Conservation (phyloP, 768 basidiomycete genomes). For the Dictyophora rubrovolvata region DNA sequence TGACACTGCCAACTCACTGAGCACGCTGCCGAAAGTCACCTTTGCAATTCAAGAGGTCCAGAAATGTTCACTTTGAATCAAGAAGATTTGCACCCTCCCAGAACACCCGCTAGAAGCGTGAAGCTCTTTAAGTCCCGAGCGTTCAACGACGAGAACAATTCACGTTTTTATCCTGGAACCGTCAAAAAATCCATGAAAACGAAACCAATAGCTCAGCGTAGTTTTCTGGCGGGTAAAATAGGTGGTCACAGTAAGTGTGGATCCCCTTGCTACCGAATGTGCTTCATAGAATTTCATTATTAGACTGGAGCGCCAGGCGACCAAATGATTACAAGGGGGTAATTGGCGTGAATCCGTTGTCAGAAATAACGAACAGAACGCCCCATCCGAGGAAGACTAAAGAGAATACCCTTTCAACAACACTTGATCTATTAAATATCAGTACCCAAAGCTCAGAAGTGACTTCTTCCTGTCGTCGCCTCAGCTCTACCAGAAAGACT, state of each 20-base stretch:
- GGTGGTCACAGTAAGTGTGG: background rate
- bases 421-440: background rate
- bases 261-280: background rate
- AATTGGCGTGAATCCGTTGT: background rate
- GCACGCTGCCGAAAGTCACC: background rate
- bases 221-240: background rate
- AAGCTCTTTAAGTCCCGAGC: background rate
- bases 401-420: background rate
- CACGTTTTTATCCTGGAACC: background rate
- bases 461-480: background rate
- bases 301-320: background rate
- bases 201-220: background rate
- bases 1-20: background rate
- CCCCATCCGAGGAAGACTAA: background rate
- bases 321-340: background rate
- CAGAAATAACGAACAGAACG: conserved; percentile 6
- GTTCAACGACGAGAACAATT: conserved; percentile 4
- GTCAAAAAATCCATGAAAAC: background rate
- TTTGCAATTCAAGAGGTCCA: no score
- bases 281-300: background rate
- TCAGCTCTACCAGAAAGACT: conserved; percentile 57
- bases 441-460: background rate
- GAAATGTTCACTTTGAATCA: background rate
- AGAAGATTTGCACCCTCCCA: background rate
- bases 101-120: background rate